Evolutionary conservation across 1,139 yeast genomes (phyloP).

Genomic region (Arxiozyma slooffiae): DNA sequence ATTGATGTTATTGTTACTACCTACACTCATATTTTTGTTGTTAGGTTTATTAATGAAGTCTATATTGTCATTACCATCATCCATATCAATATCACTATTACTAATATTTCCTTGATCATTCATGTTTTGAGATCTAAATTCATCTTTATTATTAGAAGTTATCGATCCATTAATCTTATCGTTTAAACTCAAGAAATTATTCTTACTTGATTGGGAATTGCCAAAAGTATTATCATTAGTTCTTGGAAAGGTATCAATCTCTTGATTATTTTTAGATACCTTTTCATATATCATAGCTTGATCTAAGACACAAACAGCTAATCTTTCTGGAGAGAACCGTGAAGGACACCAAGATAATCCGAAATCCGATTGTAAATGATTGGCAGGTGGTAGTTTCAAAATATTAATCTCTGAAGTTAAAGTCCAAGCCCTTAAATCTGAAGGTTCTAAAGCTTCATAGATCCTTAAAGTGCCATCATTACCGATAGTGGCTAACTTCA

Average conservation of each 20-base stretch:
- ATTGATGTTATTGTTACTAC: neutral
- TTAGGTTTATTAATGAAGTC: neutral
- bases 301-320: slow-evolving; percentile 79
- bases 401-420: slow-evolving; percentile 62
- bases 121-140: neutral
- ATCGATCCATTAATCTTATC: neutral
- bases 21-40: neutral
- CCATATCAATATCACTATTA: neutral
- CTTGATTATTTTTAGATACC: slow-evolving; percentile 31
- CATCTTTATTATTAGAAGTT: neutral
- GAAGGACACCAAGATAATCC: slow-evolving; percentile 92
- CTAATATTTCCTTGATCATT: neutral
- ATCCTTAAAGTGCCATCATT: slow-evolving; percentile 80
- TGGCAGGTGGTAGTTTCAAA: slow-evolving; percentile 62
- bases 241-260: neutral
- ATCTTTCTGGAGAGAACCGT: slow-evolving; percentile 67
- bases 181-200: no score
- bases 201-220: neutral
- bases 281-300: slow-evolving; percentile 72
- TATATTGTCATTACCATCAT: neutral
- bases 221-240: neutral
- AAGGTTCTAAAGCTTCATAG: slow-evolving; percentile 83
- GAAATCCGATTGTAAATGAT: slow-evolving; percentile 78
- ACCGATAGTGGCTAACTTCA: slow-evolving; percentile 79
- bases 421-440: slow-evolving; percentile 76